Conservation (phyloP, 192 early-diverging fungal genomes). For the Spizellomyces sp. region DNA sequence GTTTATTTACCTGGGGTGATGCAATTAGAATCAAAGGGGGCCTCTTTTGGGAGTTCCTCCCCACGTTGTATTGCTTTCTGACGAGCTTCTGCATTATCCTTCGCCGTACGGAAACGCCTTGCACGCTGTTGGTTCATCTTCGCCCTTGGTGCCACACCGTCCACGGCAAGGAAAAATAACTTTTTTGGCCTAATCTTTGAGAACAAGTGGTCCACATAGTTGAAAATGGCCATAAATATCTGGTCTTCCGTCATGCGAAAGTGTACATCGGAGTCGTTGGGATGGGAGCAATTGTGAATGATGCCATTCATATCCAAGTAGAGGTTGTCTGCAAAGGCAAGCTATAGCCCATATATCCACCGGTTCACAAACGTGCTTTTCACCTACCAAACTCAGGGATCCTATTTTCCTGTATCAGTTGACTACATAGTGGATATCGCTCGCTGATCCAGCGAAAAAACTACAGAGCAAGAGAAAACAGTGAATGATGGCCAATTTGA, state of each 20-base stretch:
- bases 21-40: constrained; percentile 60
- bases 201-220: constrained; percentile 95
- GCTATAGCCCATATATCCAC: background rate
- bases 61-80: constrained; percentile 69
- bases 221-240: constrained; percentile 92
- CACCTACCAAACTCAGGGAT: constrained; percentile 90
- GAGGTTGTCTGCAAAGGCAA: constrained; percentile 73
- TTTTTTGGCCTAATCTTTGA: constrained; percentile 90
- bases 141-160: constrained; percentile 67
- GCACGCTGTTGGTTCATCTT: constrained; percentile 70
- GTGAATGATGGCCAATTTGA: too few relatives aligned
- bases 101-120: constrained; percentile 57
- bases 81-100: constrained; percentile 59
- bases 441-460: constrained; percentile 99
- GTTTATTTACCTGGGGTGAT: constrained; percentile 55
- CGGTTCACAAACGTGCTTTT: background rate
- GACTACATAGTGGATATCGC: constrained; percentile 92
- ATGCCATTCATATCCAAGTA: constrained; percentile 99
- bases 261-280: constrained; percentile 84
- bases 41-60: constrained; percentile 63
- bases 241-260: constrained; percentile 91
- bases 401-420: constrained; percentile 84
- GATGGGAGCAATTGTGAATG: constrained; percentile 95
- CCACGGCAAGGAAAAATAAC: constrained; percentile 93
- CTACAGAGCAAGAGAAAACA: constrained; percentile 33